Evolutionary conservation across 2,329 filamentous ascomycete species (phyloP).

Genomic region (Sporothrix sp.): DNA sequence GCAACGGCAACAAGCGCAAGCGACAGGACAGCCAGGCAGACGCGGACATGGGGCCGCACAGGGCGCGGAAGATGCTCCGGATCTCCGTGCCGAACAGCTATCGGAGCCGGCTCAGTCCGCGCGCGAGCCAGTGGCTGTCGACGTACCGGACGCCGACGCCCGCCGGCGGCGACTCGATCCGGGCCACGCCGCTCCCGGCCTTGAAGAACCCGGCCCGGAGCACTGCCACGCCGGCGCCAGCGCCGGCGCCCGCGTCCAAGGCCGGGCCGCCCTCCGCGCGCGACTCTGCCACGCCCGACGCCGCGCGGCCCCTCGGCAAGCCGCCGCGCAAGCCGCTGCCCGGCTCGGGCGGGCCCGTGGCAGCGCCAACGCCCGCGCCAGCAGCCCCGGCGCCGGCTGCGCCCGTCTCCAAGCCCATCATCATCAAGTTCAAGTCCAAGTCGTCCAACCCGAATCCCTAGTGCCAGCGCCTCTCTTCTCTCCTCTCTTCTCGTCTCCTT

Average conservation of each 20-base stretch:
- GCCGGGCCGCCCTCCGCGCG: neutral
- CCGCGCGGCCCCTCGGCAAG: neutral
- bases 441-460: slow-evolving; percentile 1
- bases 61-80: slow-evolving; percentile 23
- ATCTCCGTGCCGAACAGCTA: slow-evolving; percentile 14
- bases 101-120: slow-evolving; percentile 13
- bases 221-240: neutral
- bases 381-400: neutral
- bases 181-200: neutral
- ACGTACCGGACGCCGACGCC: slow-evolving; percentile 2
- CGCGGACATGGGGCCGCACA: slow-evolving; percentile 1
- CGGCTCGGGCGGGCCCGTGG: neutral
- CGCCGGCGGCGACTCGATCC: slow-evolving; percentile 10
- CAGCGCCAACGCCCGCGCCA: neutral
- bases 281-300: neutral
- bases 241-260: neutral
- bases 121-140: slow-evolving; percentile 15
- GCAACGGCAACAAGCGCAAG: slow-evolving; percentile 8
- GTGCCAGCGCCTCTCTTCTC: neutral
- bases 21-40: slow-evolving; percentile 3
- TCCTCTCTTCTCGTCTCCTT: neutral
- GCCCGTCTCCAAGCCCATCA: slow-evolving; percentile 12
- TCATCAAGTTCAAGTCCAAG: slow-evolving; percentile 19
- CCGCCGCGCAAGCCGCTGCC: slow-evolving; percentile 18
- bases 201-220: neutral